Conservation (phyloP, 495 filamentous ascomycete genomes). For the Oleoguttula mirabilis region DNA sequence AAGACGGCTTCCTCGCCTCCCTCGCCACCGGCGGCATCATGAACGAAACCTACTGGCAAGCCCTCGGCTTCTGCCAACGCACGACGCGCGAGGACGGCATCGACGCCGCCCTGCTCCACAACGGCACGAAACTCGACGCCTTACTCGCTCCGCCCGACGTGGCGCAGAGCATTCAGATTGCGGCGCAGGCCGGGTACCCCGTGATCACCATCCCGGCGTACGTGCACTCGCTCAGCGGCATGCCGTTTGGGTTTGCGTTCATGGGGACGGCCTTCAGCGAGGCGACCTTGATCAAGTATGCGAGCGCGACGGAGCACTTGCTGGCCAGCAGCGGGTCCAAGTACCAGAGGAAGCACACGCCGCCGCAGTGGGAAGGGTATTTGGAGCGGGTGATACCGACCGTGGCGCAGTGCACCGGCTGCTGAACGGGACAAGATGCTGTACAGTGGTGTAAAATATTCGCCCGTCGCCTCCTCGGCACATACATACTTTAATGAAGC, state of each 20-base stretch:
- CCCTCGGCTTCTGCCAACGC: conserved; percentile 46
- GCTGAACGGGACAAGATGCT: no score
- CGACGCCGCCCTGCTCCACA: conserved; percentile 47
- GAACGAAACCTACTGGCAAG: conserved; percentile 54
- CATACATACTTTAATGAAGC: no score
- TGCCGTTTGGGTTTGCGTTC: conserved; percentile 59
- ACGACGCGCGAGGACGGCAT: conserved; percentile 53
- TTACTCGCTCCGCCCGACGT: conserved; percentile 57
- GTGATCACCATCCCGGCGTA: conserved; percentile 57
- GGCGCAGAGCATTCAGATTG: conserved; percentile 45
- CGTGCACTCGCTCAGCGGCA: conserved; percentile 40
- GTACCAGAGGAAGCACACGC: conserved; percentile 30
- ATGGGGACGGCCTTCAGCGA: conserved; percentile 57
- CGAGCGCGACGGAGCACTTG: conserved; percentile 58
- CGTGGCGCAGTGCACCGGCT: conserved; percentile 3
- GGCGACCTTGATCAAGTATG: conserved; percentile 47
- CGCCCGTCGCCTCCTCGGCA: no score
- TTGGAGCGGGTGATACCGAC: conserved; percentile 37
- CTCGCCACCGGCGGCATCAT: conserved; percentile 47
- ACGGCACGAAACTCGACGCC: conserved; percentile 39
- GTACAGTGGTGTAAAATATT: no score
- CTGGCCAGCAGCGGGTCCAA: conserved; percentile 30
- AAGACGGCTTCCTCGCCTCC: conserved; percentile 54
- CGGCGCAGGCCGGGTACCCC: conserved; percentile 53
- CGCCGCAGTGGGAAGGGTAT: conserved; percentile 44